Conservation (phyloP, 805 yeast genomes). For the Metschnikowia lunata region DNA sequence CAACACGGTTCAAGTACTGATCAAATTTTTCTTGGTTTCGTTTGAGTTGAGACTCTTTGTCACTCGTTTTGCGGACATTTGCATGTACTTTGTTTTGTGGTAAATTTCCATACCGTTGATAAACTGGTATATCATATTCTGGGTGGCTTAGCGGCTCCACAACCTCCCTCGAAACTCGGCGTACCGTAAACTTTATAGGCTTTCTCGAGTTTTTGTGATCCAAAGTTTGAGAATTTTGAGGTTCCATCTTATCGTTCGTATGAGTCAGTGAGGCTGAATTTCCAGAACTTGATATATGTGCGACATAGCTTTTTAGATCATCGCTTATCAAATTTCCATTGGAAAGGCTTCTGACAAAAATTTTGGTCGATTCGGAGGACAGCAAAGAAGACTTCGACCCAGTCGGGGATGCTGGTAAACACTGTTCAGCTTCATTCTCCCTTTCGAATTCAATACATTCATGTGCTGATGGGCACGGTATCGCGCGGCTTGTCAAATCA, state of each 20-base stretch:
- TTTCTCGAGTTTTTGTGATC: constrained; percentile 6
- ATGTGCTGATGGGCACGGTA: too few relatives aligned
- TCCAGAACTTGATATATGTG: too few relatives aligned
- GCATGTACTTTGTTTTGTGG: constrained; percentile 15
- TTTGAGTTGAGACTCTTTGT: constrained; percentile 12
- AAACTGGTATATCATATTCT: background rate
- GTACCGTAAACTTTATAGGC: constrained; percentile 19
- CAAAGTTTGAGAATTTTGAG: background rate
- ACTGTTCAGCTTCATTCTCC: background rate
- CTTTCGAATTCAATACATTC: too few relatives aligned
- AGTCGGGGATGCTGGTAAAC: constrained; percentile 4
- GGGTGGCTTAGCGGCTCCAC: background rate
- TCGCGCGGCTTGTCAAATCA: too few relatives aligned
- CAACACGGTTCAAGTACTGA: constrained; percentile 26
- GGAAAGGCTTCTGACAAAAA: constrained; percentile 14
- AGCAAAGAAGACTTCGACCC: constrained; percentile 12
- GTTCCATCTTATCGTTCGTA: too few relatives aligned
- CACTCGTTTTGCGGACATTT: constrained; percentile 8
- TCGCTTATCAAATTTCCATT: background rate
- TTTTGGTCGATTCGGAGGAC: constrained; percentile 16
- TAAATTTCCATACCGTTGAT: constrained; percentile 17
- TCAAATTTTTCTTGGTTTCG: constrained; percentile 32
- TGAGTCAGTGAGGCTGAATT: too few relatives aligned
- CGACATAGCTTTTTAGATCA: too few relatives aligned
- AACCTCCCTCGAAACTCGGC: constrained; percentile 17